These are phyloP conservation scores for Carex myosuroides DNA, from an alignment of 176 grass and related monocot species.

Conservation along the genomic window DNA sequence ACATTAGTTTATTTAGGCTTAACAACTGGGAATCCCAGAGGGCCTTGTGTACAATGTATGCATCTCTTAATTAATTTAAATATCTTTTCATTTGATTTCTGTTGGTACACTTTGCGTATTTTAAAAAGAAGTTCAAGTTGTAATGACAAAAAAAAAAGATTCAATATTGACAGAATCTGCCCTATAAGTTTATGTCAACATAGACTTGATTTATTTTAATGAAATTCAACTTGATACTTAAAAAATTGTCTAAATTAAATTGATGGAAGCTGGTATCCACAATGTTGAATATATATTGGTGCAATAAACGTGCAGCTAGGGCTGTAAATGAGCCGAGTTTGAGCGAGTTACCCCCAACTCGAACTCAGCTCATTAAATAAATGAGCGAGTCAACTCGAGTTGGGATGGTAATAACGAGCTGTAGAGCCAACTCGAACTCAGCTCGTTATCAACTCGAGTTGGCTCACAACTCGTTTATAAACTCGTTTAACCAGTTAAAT, in stretches of 20 bases:
- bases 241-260: not conserved
- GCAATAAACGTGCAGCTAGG: constrained; percentile 5
- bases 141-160: not conserved
- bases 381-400: no score
- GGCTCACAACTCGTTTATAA: no score
- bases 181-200: constrained; percentile 3
- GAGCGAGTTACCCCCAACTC: no score
- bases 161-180: not conserved
- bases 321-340: no score
- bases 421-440: no score
- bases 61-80: not conserved
- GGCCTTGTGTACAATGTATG: not conserved
- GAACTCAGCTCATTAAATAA: no score
- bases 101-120: not conserved
- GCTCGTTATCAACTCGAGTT: no score
- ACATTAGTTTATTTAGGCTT: not conserved
- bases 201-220: constrained; percentile 2
- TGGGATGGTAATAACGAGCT: no score
- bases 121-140: not conserved
- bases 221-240: not conserved
- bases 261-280: not conserved
- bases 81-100: not conserved
- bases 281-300: not conserved
- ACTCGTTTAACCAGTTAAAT: no score
- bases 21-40: not conserved